Percentiles rank a stretch among this genome's conserved stretches.
These are phyloP conservation scores for Aureobasidium sp. DNA, from an alignment of 2,329 filamentous ascomycete genomes.

Conservation along the genomic window DNA sequence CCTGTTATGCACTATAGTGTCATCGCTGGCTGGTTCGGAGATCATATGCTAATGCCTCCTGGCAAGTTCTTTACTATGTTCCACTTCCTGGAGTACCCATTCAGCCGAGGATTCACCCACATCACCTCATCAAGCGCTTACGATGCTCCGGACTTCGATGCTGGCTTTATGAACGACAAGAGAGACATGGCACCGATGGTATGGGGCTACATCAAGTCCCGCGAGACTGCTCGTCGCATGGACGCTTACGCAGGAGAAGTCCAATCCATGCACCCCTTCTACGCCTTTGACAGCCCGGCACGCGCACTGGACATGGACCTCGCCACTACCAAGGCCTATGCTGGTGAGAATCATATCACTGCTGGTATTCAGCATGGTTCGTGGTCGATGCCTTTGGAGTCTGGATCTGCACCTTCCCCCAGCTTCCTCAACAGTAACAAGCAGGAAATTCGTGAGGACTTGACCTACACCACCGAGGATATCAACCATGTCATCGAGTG, in stretches of 20 bases:
- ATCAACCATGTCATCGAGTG: slow-evolving; percentile 60
- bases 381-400: slow-evolving; percentile 56
- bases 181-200: slow-evolving; percentile 72
- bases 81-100: slow-evolving; percentile 71
- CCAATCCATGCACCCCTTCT: slow-evolving; percentile 57
- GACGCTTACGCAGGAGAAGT: slow-evolving; percentile 66
- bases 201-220: slow-evolving; percentile 61
- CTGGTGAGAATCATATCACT: slow-evolving; percentile 61
- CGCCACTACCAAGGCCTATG: slow-evolving; percentile 65
- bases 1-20: slow-evolving; percentile 73
- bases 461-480: slow-evolving; percentile 58
- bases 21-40: slow-evolving; percentile 32
- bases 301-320: slow-evolving; percentile 66
- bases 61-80: slow-evolving; percentile 81
- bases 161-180: slow-evolving; percentile 79
- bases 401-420: slow-evolving; percentile 43
- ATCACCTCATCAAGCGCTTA: slow-evolving; percentile 66
- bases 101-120: slow-evolving; percentile 63
- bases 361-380: slow-evolving; percentile 61
- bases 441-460: slow-evolving; percentile 51
- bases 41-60: slow-evolving; percentile 51
- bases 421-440: slow-evolving; percentile 56
- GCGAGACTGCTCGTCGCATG: slow-evolving; percentile 72
- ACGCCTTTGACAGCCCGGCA: slow-evolving; percentile 60
- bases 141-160: slow-evolving; percentile 31